Percentiles rank a stretch among this genome's conserved stretches.
Evolutionary conservation across 2,329 filamentous ascomycete genomes (phyloP).

Genomic region (Gremmenia infestans): DNA sequence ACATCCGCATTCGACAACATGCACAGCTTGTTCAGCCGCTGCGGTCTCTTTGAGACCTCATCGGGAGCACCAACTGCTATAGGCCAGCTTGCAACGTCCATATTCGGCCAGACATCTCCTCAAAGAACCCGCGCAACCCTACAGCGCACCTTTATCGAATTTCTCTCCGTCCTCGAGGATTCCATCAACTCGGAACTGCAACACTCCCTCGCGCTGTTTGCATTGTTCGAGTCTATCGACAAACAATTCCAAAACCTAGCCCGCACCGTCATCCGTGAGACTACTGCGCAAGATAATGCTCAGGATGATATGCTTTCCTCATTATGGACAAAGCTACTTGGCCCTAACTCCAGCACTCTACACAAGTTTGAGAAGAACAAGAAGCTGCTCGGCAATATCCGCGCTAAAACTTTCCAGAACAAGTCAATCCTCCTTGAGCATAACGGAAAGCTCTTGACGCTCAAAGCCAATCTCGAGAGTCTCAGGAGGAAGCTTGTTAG

Average conservation of each 20-base stretch:
- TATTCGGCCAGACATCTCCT: slow-evolving; percentile 76
- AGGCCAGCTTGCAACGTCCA: slow-evolving; percentile 61
- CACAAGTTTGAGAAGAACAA: slow-evolving; percentile 91
- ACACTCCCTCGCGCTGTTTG: slow-evolving; percentile 74
- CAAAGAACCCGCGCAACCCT: slow-evolving; percentile 78
- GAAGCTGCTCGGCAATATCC: slow-evolving; percentile 69
- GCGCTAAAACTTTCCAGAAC: slow-evolving; percentile 78
- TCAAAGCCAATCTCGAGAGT: slow-evolving; percentile 85
- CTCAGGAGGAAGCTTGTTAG: slow-evolving; percentile 77
- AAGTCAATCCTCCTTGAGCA: slow-evolving; percentile 84
- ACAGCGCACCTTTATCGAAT: slow-evolving; percentile 82
- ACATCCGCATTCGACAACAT: slow-evolving; percentile 76
- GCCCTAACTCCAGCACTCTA: slow-evolving; percentile 67
- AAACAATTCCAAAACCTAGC: slow-evolving; percentile 85
- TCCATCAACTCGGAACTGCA: slow-evolving; percentile 80
- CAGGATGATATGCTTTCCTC: slow-evolving; percentile 78
- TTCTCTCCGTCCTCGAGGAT: slow-evolving; percentile 82
- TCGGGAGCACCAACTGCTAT: slow-evolving; percentile 59
- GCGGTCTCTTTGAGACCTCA: slow-evolving; percentile 54
- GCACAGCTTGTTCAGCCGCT: slow-evolving; percentile 66
- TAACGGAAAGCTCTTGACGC: slow-evolving; percentile 73
- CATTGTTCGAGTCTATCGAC: slow-evolving; percentile 88
- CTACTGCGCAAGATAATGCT: slow-evolving; percentile 71
- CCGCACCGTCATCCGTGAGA: slow-evolving; percentile 78
- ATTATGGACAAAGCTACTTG: slow-evolving; percentile 82